Evolutionary conservation across 2,329 filamentous ascomycete species (phyloP), one percentile per base, ranked within the genome.

Genomic region (Ophidiomyces ophidiicola): DNA sequence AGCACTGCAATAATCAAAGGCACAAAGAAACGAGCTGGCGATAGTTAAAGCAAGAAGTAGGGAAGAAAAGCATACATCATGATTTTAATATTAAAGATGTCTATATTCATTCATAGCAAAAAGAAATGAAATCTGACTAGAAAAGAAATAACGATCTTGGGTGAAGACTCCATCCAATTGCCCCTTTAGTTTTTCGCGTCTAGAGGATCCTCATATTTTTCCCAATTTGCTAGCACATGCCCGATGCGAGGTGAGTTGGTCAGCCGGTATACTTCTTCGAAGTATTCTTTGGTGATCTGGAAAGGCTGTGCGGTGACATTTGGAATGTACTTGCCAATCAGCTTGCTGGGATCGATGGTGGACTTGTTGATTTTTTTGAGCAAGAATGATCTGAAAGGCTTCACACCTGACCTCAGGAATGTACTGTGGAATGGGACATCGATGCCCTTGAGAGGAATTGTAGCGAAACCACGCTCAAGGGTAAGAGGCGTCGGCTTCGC

Each of bases 311-410:
- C 90, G 41, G 90, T 98, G 50, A 98, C 92, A 64, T 98, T 98
- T 52, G 90, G 90, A 50, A 98, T 96, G 68, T 98, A 98, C 68
- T 98, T 98, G 55, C 90, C 90, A 50, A 98, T 74, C 55, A 98
- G 68, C 72, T 96, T 96, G 60, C 83, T 82, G 4, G 90, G 90
- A 61, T 98, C 90, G 61, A 98, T 96, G 39, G 83, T 92, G 17
- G 87, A 94, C 77, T 93, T 94, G 74, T 96, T 86, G 69, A 98
- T 96, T 76, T 98, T 98, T 82, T 96, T 98, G 53, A 96, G 80
- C 59, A 98, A 65, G 76, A 98, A 98, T 31, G 80, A 88, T 50
- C 90, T 77, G 85, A 98, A 98, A 32, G 92, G 90, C 73, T 98
- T 98, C 63, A 98, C 90, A 54, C 90, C 92, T 26, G 86, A 94